Evolutionary conservation across 768 basidiomycete species (phyloP), one percentile per base, ranked within the genome.

Genomic region (Suillus cothurnatus): DNA sequence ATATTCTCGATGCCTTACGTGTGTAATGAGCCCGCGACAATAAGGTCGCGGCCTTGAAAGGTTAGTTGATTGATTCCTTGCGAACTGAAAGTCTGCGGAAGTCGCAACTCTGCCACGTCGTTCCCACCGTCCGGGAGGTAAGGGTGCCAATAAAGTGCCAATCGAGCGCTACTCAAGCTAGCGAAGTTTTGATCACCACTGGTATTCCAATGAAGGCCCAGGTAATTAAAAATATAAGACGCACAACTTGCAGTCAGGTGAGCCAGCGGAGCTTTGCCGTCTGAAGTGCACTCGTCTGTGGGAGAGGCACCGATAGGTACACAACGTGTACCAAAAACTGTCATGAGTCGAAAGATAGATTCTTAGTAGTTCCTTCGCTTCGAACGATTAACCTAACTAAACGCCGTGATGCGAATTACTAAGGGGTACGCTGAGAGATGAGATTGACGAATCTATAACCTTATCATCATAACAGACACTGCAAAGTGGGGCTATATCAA

Each of bases 331-430:
- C 39, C 11, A 26, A 21, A 14, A 26, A 41, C 38, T 41, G 12
- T 17, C 11, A 39, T 26, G 38, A 4, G 17, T 55, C 32, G 53
- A 55, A 55, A 21, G 21, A 32, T 14, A 43, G 19, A 41, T 28
- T 41, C 23, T 49, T 7, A 26, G 12, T 7, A 26, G 12, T 49
- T 26, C 26, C 19, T 41, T 41, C 39, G 41, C 58, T 59, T 41
- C 58, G 58, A 59, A 38, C 39, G 57, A 43, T 59, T 43, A 41
- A 31, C 38, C 58, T 59, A 59, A 59, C 57, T 58, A 58, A 58
- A 58, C 39, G 39, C 58, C 28, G 38, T 59, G 57, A 59, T 59
- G 57, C 57, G 38, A 28, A 55, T 55, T 55, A 55, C 31, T 55
- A 55, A 39, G 57, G 41, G 23, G 57, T 39, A 59, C 57, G 38